Evolutionary conservation across 208 protist species (phyloP).

Genomic region (Crithidia fasciculata): DNA sequence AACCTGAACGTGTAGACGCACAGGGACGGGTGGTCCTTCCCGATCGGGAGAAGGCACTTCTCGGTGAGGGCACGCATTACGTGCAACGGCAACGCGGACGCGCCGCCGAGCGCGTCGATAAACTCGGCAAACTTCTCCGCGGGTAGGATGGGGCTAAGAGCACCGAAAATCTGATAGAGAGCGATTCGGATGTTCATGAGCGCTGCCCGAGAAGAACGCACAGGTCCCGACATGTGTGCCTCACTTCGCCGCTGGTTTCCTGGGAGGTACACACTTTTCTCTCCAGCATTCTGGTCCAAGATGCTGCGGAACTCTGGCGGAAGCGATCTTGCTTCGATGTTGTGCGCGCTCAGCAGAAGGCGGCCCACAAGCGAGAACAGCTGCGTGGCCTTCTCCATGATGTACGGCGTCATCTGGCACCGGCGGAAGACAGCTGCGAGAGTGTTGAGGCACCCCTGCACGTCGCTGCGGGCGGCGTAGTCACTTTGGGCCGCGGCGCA

Average conservation of each 20-base stretch:
- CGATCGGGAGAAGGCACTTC: constrained; percentile 65
- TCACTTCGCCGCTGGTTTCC: constrained; percentile 46
- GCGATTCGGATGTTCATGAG: constrained; percentile 61
- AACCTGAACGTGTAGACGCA: constrained; percentile 43
- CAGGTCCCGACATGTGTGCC: constrained; percentile 7
- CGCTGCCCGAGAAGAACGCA: constrained; percentile 34
- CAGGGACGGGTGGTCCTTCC: constrained; percentile 40
- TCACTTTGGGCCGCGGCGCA: constrained; percentile 26
- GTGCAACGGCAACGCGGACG: constrained; percentile 37
- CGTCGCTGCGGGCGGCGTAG: constrained; percentile 31
- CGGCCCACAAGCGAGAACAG: constrained; percentile 44
- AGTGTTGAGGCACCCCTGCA: constrained; percentile 54
- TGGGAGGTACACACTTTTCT: constrained; percentile 56
- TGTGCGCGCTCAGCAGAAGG: constrained; percentile 60
- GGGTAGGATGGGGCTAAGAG: constrained; percentile 55
- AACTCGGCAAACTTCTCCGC: constrained; percentile 45
- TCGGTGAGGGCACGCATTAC: constrained; percentile 52
- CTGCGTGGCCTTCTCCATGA: constrained; percentile 47
- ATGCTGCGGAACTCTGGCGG: constrained; percentile 47
- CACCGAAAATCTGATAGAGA: constrained; percentile 75
- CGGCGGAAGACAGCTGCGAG: constrained; percentile 72
- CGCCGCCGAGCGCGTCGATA: constrained; percentile 38
- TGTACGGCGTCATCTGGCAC: constrained; percentile 55
- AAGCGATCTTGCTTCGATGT: constrained; percentile 47
- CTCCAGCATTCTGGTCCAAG: constrained; percentile 39